Base-by-base conservation (phyloP, 257 asterid genomes). In the Salvia miltiorrhiza region DNA sequence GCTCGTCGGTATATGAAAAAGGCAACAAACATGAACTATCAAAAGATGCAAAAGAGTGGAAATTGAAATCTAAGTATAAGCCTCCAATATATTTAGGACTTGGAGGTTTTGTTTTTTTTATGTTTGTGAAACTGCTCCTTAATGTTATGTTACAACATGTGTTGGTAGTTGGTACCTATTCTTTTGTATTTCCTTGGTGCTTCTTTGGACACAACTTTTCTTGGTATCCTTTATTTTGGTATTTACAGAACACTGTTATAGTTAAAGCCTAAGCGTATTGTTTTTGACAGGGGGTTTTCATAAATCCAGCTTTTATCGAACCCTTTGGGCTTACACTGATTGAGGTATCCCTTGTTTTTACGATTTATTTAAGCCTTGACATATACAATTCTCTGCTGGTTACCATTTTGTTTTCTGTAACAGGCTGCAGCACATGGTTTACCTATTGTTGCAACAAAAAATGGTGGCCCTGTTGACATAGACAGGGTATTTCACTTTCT, bases 261-360 rank as follows among this genome's bases (percentile, higher is more conserved):
- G 37, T 13, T 20, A 14, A 49, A 54, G 47, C 65, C 53, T 61
- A 61, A 58, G 40, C 11, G 33, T 68, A 16, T 56, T 60, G 4
- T 55, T 56, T 74, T 78, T 68, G 66, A 65, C 94, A 93, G 99
- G 99, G 99, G 9, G 99, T 93, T 73, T 93, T 93, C 86, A 90
- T 93, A 55, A 93, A 90, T 77, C 97, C 99, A 75, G 99, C 99
- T 78, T 87, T 90, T 65, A 90, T 93, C 10, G 99, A 93, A 83
- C 99, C 99, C 64, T 93, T 93, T 76, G 99, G 99, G 54, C 96
- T 93, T 66, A 90, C 99, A 16, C 84, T 93, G 73, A 93, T 93
- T 73, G 99, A 93, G 99, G 98, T 92, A 84, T 70, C 63, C 54
- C 66, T 69, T 70, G 57, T 69, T 28, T 33, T 28, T 59, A 35